Conservation (phyloP, 805 yeast species). For the Ogataea paraovalis region DNA sequence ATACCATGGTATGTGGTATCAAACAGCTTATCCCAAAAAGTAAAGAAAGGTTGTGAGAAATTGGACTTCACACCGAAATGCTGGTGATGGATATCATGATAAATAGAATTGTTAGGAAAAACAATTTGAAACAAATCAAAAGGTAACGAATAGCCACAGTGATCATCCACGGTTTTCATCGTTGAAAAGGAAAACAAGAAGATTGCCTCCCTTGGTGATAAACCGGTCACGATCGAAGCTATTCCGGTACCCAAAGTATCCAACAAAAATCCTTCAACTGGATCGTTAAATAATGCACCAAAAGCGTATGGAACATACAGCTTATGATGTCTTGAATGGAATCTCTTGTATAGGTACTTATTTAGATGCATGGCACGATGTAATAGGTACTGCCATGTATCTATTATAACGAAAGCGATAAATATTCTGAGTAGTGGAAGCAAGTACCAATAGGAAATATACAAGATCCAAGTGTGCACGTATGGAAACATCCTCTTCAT, state of each 20-base stretch:
- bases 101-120: slow-evolving; percentile 93
- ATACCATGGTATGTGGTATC: slow-evolving; percentile 69
- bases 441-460: slow-evolving; percentile 57
- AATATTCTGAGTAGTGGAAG: slow-evolving; percentile 53
- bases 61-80: slow-evolving; percentile 90
- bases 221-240: slow-evolving; percentile 57
- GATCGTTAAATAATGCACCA: slow-evolving; percentile 94
- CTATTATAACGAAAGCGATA: slow-evolving; percentile 71
- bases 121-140: slow-evolving; percentile 84
- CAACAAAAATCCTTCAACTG: slow-evolving; percentile 86
- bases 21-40: slow-evolving; percentile 79
- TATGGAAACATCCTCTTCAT: slow-evolving; percentile 33
- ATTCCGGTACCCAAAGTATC: slow-evolving; percentile 93
- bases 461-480: slow-evolving; percentile 45
- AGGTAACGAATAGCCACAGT: slow-evolving; percentile 95
- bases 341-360: slow-evolving; percentile 66
- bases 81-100: slow-evolving; percentile 98
- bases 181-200: slow-evolving; percentile 83
- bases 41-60: slow-evolving; percentile 94
- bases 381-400: slow-evolving; percentile 92
- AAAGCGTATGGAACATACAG: slow-evolving; percentile 94
- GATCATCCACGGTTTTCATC: slow-evolving; percentile 95
- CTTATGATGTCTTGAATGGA: slow-evolving; percentile 93
- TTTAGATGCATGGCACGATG: slow-evolving; percentile 88
- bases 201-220: slow-evolving; percentile 75